Evolutionary conservation across 345 rosid species (phyloP).

Genomic region (Eucalyptus pauciflora): DNA sequence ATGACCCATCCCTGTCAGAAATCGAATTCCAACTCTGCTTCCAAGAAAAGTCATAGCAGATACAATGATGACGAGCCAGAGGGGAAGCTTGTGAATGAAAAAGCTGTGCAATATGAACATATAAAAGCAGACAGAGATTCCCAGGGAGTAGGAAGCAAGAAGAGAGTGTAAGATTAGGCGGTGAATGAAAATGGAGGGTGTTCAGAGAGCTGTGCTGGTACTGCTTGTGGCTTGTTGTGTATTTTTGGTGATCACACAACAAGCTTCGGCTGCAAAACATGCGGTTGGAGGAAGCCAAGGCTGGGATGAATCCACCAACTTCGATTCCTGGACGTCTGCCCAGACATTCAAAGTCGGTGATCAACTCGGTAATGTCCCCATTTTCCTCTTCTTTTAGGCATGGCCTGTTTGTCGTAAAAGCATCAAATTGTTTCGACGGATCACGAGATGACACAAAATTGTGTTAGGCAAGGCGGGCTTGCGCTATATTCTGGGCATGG

Average conservation of each 20-base stretch:
- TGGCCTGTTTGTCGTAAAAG: not conserved
- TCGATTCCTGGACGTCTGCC: conserved; percentile 57
- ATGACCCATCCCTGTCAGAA: not conserved
- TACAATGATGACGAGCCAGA: not conserved
- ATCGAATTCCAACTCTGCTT: not conserved
- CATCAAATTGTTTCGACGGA: not conserved
- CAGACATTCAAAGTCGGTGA: conserved; percentile 77
- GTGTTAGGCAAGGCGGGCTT: not conserved
- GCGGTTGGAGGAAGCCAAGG: conserved; percentile 86
- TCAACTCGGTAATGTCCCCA: conserved; percentile 39
- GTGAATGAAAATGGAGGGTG: conserved; percentile 9
- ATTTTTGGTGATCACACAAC: not conserved
- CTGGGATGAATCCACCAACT: conserved; percentile 74
- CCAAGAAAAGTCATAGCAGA: not conserved
- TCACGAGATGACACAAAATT: not conserved
- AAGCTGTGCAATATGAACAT: not conserved
- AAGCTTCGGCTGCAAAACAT: conserved; percentile 43
- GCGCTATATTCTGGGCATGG: not conserved
- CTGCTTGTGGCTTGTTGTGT: conserved; percentile 12
- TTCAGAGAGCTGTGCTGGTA: conserved; percentile 2
- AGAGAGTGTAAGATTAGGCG: not conserved
- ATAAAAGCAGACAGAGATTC: not conserved
- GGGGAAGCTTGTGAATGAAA: not conserved
- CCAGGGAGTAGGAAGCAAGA: not conserved
- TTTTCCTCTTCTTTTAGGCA: not conserved